Conservation (phyloP, 1,284 basidiomycete species). For the Ustilago loliicola region DNA sequence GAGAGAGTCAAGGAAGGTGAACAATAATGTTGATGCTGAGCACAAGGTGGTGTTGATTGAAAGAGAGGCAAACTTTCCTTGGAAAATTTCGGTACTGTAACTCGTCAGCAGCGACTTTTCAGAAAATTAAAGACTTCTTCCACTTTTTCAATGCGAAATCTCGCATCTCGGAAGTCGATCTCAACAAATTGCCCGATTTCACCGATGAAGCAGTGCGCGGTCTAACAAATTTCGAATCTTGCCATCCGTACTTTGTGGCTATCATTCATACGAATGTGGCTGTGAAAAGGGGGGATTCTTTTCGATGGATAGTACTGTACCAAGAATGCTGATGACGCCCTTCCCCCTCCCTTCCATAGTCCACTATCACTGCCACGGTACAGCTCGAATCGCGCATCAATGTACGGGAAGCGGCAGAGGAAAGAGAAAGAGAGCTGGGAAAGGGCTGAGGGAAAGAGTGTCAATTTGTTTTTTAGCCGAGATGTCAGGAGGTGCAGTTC, state of each 20-base stretch:
- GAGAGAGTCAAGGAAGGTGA: background rate
- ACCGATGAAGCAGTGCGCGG: background rate
- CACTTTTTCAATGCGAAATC: constrained; percentile 10
- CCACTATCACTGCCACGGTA: background rate
- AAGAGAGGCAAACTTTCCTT: background rate
- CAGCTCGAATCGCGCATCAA: background rate
- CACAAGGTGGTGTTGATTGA: constrained; percentile 1
- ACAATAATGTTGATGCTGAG: background rate
- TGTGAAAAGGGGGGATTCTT: background rate
- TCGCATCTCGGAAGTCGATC: constrained; percentile 34
- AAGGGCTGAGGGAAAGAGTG: background rate
- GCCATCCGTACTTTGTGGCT: too few relatives aligned
- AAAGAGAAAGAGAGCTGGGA: background rate
- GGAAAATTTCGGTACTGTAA: background rate
- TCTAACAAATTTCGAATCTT: background rate
- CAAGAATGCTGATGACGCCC: background rate
- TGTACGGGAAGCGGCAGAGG: background rate
- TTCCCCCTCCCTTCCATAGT: background rate
- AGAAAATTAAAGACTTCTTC: constrained; percentile 13
- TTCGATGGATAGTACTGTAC: background rate
- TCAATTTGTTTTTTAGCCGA: constrained; percentile 18
- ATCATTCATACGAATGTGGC: background rate
- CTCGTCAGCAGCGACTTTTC: constrained; percentile 1
- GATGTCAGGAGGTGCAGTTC: constrained; percentile 39
- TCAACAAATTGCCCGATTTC: constrained; percentile 2